phyloP scores from a whole-genome alignment of 768 basidiomycete species.

The Kwoniella botswanensis region DNA sequence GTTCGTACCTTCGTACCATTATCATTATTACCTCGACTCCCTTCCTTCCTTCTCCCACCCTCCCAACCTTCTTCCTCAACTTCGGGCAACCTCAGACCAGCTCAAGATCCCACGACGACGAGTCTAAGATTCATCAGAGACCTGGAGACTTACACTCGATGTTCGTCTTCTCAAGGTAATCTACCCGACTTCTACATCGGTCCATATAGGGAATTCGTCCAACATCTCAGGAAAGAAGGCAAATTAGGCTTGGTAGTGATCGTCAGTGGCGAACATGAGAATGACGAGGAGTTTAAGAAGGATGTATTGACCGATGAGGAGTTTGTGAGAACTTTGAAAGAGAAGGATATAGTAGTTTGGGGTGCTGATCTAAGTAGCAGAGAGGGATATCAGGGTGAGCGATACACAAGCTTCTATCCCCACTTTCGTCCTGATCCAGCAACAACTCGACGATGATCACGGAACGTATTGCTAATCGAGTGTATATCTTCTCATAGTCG shows the following conservation, averaged over 20 bases:
- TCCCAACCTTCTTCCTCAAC: conserved; percentile 22
- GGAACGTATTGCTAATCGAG: no score
- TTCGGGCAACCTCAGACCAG: conserved; percentile 5
- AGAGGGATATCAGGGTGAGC: conserved; percentile 76
- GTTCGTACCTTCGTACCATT: conserved; percentile 53
- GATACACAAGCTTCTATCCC: not conserved
- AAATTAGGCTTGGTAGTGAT: conserved; percentile 80
- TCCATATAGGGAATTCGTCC: conserved; percentile 79
- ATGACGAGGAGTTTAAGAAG: conserved; percentile 85
- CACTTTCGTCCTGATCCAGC: not conserved
- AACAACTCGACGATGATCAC: no score
- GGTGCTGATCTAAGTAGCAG: conserved; percentile 84
- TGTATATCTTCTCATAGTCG: conserved; percentile 61
- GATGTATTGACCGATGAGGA: conserved; percentile 75
- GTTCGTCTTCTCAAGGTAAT: conserved; percentile 47
- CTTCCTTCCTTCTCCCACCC: conserved; percentile 53
- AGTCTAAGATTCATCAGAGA: conserved; percentile 39
- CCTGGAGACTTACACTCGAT: conserved; percentile 37
- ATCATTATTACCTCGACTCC: conserved; percentile 49
- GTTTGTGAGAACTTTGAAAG: conserved; percentile 71
- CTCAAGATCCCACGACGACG: conserved; percentile 40
- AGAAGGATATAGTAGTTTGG: conserved; percentile 84
- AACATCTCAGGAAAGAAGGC: conserved; percentile 70
- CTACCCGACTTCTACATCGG: conserved; percentile 82
- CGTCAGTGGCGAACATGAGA: conserved; percentile 88